These are phyloP conservation scores for Daldinia sp. DNA, from an alignment of 2,329 filamentous ascomycete species.

Conservation along the genomic window DNA sequence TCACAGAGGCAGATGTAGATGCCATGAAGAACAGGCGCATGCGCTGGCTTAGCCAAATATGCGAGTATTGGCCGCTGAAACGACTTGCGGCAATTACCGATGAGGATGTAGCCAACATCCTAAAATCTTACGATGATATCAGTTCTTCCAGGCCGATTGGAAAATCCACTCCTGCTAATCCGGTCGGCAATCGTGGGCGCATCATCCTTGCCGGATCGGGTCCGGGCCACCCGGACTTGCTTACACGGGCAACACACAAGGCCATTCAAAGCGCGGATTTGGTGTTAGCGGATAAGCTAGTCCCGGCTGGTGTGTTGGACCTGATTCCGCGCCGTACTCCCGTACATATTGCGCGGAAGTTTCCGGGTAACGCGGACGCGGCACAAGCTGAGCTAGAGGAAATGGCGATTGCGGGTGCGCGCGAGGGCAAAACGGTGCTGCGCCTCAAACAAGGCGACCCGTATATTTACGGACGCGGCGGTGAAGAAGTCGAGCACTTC, in stretches of 20 bases:
- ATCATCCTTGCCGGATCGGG: slow-evolving; percentile 93
- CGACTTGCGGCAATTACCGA: slow-evolving; percentile 82
- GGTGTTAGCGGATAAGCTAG: slow-evolving; percentile 86
- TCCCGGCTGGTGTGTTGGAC: slow-evolving; percentile 83
- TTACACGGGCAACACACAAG: slow-evolving; percentile 83
- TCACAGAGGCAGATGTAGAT: slow-evolving; percentile 76
- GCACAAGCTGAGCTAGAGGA: slow-evolving; percentile 90
- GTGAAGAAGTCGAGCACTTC: slow-evolving; percentile 92
- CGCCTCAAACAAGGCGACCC: slow-evolving; percentile 96
- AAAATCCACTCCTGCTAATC: slow-evolving; percentile 14
- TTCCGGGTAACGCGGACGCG: slow-evolving; percentile 93
- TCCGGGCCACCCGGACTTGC: slow-evolving; percentile 88
- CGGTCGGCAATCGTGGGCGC: slow-evolving; percentile 58
- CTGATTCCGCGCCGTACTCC: slow-evolving; percentile 89
- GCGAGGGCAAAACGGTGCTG: slow-evolving; percentile 78
- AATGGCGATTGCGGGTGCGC: slow-evolving; percentile 73
- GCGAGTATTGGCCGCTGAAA: slow-evolving; percentile 96
- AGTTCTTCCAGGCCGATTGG: slow-evolving; percentile 26
- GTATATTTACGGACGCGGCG: slow-evolving; percentile 93
- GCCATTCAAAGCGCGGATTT: slow-evolving; percentile 79
- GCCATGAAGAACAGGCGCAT: slow-evolving; percentile 82
- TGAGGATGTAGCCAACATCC: slow-evolving; percentile 76
- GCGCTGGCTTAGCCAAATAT: slow-evolving; percentile 94
- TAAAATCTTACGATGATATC: slow-evolving; percentile 71
- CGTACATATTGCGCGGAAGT: slow-evolving; percentile 93